Evolutionary conservation across 2,329 filamentous ascomycete genomes (phyloP).

Genomic region (Xylariales sp.): DNA sequence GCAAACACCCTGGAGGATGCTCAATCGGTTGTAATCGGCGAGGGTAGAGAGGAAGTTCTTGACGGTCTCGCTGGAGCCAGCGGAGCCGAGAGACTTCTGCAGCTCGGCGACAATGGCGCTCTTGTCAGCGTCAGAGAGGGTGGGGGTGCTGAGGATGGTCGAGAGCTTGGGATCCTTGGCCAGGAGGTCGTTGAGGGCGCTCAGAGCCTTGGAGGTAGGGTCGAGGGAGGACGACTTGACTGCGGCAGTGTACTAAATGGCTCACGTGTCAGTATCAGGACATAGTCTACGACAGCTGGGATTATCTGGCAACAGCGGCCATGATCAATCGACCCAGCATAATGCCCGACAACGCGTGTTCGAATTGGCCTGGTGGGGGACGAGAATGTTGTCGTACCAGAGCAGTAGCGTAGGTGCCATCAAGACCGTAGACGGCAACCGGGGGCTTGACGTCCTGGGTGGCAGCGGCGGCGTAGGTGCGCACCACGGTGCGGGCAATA

Average conservation of each 20-base stretch:
- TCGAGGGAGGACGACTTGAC: constrained; percentile 85
- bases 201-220: constrained; percentile 74
- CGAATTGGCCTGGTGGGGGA: too few relatives aligned
- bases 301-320: too few relatives aligned
- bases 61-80: constrained; percentile 70
- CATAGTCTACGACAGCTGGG: too few relatives aligned
- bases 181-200: constrained; percentile 66
- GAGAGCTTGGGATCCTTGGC: constrained; percentile 79
- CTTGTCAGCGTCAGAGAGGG: constrained; percentile 77
- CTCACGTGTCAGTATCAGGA: constrained; percentile 29
- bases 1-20: constrained; percentile 73
- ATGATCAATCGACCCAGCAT: background rate
- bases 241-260: constrained; percentile 86
- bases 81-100: constrained; percentile 69
- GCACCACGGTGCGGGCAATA: constrained; percentile 58
- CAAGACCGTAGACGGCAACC: constrained; percentile 87
- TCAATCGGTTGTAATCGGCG: constrained; percentile 94
- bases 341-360: too few relatives aligned
- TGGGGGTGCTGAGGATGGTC: constrained; percentile 73
- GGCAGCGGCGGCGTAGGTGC: constrained; percentile 70
- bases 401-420: constrained; percentile 97
- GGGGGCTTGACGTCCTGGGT: constrained; percentile 73
- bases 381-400: constrained; percentile 65
- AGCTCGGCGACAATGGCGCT: constrained; percentile 80
- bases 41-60: constrained; percentile 91